Evolutionary conservation across 257 asterid genomes (phyloP), one percentile per base, ranked within the genome.

Genomic region (Striga asiatica): DNA sequence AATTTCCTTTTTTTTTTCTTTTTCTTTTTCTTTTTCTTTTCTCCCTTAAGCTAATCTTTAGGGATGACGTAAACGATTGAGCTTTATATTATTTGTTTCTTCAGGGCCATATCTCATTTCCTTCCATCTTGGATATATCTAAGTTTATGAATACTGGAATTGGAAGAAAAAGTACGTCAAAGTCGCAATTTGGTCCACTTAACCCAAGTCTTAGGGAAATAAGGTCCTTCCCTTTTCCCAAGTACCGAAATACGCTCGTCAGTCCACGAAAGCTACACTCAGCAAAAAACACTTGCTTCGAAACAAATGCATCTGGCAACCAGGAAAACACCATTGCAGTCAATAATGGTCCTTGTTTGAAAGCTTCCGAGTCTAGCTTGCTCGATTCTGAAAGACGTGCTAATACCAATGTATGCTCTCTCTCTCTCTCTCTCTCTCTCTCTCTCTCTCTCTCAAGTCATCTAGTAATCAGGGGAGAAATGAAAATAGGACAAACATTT

Each of bases 51-150:
- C n/a, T n/a, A n/a, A n/a, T n/a, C n/a, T n/a, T n/a, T n/a, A n/a
- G n/a, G n/a, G n/a, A n/a, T n/a, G n/a, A n/a, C n/a, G n/a, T n/a
- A n/a, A n/a, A n/a, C n/a, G n/a, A n/a, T 35, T 35, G 42, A 35
- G 5, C 16, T 16, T 35, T 9, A 10, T 24, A 18, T 17, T 7
- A 31, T 45, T 53, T 47, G 39, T 35, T 17, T 74, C 43, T 60
- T 4, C 68, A 86, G 96, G 96, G 92, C 19, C 96, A 91, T 50
- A 54, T 91, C 48, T 69, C 92, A 45, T 91, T 80, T 55, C 96
- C 95, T 5, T 68, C 66, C 60, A 64, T 68, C 62, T 71, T 84
- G 71, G 78, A 91, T 66, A 21, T 87, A 63, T 72, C 96, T 56
- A 66, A 78, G 1, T 79, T 79, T 68, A 68, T 78, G 58, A 72